Base-by-base conservation (phyloP, 495 filamentous ascomycete species). In the Penicillium cosmopolitanum region DNA sequence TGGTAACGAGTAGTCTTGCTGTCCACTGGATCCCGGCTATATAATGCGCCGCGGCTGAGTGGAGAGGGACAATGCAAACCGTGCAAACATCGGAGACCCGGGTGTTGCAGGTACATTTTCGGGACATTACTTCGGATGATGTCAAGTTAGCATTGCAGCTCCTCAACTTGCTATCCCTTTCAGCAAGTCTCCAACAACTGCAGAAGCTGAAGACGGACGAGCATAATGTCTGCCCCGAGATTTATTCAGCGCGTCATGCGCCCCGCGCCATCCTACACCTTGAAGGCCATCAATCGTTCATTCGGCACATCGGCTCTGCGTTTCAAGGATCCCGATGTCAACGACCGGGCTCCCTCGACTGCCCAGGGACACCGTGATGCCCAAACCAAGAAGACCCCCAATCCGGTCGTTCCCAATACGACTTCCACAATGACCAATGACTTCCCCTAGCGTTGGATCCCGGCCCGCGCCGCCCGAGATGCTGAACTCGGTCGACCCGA, bases 401-500 rank as follows among this genome's bases (percentile, higher is more conserved):
- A 87, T 60, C 86, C 84, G 44, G 77, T 82, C 62, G 73, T 89
- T 53, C 84, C 86, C 5, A 87, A 87, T 64, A 87, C 84, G 13
- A 88, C 80, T 16, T 84, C 81, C 19, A 88, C 86, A 13, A 83
- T 87, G 66, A 80, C 80, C 18, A 85, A 87, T 64, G 79, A 84
- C 57, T 85, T 84, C 75, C 75, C 87, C 84, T 23, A 81, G 72
- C 50, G 77, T 85, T 33, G 87, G 87, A 47, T 70, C 73, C 23
- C 77, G 84, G 57, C 77, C 78, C 5, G 58, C 85, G 4, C 86
- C 86, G 0, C 87, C 87, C 1, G 87, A 89, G 63, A 69, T 89
- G 50, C 62, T 88, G 51, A 81, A 72, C 53, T 79, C 79, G 21
- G 80, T 83, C 58, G 82, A 87, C 58, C 77, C 80, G 18, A 73